phyloP scores from a whole-genome alignment of 495 filamentous ascomycete species.

The Penicillium ucsense region DNA sequence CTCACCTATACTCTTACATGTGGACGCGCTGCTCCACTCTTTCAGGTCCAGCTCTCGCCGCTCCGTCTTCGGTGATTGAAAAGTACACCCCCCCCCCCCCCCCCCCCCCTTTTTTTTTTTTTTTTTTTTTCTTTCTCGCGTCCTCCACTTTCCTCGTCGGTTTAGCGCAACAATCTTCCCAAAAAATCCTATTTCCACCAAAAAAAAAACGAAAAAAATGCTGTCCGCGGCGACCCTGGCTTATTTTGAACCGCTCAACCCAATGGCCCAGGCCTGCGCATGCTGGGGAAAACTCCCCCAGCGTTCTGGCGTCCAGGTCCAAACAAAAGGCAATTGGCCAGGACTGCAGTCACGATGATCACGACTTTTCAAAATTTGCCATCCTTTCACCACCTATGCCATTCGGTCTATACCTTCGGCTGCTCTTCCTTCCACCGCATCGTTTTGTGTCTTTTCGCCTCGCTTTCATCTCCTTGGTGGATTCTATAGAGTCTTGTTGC shows the following conservation, averaged over 20 bases:
- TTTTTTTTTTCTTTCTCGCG: slow-evolving; percentile 18
- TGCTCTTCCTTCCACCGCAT: slow-evolving; percentile 14
- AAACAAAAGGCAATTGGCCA: slow-evolving; percentile 1
- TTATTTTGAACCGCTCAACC: too few relatives aligned
- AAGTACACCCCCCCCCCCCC: too few relatives aligned
- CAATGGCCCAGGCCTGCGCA: too few relatives aligned
- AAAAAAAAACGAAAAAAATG: slow-evolving; percentile 28
- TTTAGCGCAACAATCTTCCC: slow-evolving; percentile 16
- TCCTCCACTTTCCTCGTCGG: slow-evolving; percentile 19
- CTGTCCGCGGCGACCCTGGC: slow-evolving; percentile 24
- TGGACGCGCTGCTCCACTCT: too few relatives aligned
- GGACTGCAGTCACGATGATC: slow-evolving; percentile 37
- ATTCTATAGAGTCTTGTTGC: slow-evolving; percentile 14
- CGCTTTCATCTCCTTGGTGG: slow-evolving; percentile 14
- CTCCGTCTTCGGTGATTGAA: too few relatives aligned
- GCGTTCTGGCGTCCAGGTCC: too few relatives aligned
- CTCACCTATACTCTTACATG: too few relatives aligned
- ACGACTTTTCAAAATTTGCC: slow-evolving; percentile 30
- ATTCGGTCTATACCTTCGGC: slow-evolving; percentile 17
- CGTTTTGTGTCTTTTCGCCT: slow-evolving; percentile 3
- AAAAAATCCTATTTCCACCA: slow-evolving; percentile 10
- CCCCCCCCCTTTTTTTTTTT: too few relatives aligned
- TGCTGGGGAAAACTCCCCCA: too few relatives aligned
- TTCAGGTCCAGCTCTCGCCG: too few relatives aligned
- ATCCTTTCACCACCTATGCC: slow-evolving; percentile 28